phyloP scores from a whole-genome alignment of 108 stramenopile species.

The Chaetoceros muelleri region DNA sequence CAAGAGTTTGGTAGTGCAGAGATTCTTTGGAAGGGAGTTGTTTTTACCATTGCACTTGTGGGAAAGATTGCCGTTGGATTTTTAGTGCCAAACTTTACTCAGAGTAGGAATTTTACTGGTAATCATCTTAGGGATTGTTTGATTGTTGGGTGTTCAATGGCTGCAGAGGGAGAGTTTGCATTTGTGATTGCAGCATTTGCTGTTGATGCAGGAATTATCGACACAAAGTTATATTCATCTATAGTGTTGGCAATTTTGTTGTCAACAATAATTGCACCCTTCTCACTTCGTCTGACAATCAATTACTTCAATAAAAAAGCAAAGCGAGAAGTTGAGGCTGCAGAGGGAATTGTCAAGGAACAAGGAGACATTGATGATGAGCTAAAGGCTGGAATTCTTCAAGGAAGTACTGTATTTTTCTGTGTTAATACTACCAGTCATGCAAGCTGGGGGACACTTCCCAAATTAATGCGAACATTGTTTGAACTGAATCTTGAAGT shows the following conservation, averaged over 20 bases:
- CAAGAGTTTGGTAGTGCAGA: conserved; percentile 40
- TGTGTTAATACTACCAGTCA: conserved; percentile 64
- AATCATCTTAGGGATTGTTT: conserved; percentile 46
- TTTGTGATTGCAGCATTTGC: conserved; percentile 75
- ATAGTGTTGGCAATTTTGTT: conserved; percentile 61
- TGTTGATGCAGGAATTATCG: conserved; percentile 35
- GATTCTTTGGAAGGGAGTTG: conserved; percentile 57
- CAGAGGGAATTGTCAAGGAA: conserved; percentile 36
- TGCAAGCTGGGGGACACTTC: conserved; percentile 56
- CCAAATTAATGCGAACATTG: conserved; percentile 41
- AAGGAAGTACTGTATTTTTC: conserved; percentile 41
- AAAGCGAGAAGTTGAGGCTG: conserved; percentile 30
- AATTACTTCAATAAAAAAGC: conserved; percentile 54
- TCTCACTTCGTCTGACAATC: conserved; percentile 59
- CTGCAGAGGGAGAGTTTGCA: conserved; percentile 72
- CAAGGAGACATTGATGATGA: conserved; percentile 11
- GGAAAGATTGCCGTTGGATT: conserved; percentile 74
- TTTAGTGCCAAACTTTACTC: conserved; percentile 71
- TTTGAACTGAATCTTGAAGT: conserved; percentile 40
- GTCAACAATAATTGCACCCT: conserved; percentile 67
- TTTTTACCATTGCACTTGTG: conserved; percentile 46
- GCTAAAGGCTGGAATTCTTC: conserved; percentile 20
- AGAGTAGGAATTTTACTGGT: conserved; percentile 29
- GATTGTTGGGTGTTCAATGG: conserved; percentile 63
- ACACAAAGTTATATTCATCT: conserved; percentile 46